Conservation (phyloP, 2,329 filamentous ascomycete genomes). For the Arthroderma sp. region DNA sequence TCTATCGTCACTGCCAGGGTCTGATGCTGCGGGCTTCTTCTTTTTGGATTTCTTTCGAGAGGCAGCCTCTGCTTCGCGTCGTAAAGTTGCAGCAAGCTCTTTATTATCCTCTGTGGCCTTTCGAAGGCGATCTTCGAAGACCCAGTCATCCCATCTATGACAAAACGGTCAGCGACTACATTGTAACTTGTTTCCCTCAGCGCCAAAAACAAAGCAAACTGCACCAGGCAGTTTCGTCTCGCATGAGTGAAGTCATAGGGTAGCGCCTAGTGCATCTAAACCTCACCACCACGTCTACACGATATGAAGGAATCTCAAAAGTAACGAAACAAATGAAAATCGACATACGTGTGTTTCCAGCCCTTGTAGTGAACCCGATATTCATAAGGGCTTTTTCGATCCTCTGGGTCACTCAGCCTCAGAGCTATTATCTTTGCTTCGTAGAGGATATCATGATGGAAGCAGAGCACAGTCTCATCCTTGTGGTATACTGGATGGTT, state of each 20-base stretch:
- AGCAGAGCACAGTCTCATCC: conserved; percentile 91
- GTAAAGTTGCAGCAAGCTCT: conserved; percentile 55
- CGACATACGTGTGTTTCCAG: conserved; percentile 89
- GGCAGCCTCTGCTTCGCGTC: conserved; percentile 31
- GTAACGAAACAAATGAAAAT: too few species aligned
- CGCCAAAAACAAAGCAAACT: not conserved
- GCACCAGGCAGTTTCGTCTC: too few species aligned
- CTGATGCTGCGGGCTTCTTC: conserved; percentile 29
- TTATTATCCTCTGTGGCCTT: conserved; percentile 94
- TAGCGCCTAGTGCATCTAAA: not conserved
- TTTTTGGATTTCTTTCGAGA: conserved; percentile 24
- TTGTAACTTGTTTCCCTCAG: too few species aligned
- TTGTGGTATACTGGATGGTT: conserved; percentile 46
- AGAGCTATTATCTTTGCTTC: conserved; percentile 91
- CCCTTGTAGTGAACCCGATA: conserved; percentile 98
- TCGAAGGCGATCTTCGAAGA: conserved; percentile 79
- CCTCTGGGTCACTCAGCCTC: conserved; percentile 47
- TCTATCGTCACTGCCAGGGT: conserved; percentile 36
- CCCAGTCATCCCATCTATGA: conserved; percentile 91
- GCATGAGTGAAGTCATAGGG: not conserved
- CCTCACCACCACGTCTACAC: not conserved
- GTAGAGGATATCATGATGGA: conserved; percentile 93
- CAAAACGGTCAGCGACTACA: not conserved
- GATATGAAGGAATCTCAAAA: not conserved
- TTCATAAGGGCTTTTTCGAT: conserved; percentile 63